Evolutionary conservation across 441 rosid species (phyloP), one percentile per base, ranked within the genome.

Genomic region (Erysimum cheiri): DNA sequence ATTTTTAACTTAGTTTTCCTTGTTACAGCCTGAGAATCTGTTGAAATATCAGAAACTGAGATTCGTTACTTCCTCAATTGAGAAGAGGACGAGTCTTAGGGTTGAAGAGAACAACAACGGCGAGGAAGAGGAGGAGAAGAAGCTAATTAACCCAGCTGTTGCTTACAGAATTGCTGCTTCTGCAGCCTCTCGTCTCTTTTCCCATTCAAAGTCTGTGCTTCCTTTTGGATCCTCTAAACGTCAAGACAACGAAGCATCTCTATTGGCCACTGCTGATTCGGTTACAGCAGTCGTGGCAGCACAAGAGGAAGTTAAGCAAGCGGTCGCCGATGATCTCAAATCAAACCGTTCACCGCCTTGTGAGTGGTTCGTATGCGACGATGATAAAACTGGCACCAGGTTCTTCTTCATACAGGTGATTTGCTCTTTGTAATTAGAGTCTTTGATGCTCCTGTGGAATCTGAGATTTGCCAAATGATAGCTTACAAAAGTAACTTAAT

Each of bases 271-370:
- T 44, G 89, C 97, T 24, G 98, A 95, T 78, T 92, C 99, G 1
- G 89, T 95, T 69, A 92, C 99, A 1, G 95, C 99, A 0, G 98
- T 95, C 41, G 98, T 95, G 43, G 96, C 98, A 47, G 98, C 97
- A 0, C 74, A 92, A 80, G 98, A 95, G 67, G 97, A 95, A 64
- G 92, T 84, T 65, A 95, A 92, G 79, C 99, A 95, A 69, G 99
- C 99, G n/a, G 96, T 95, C 22, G 99, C 98, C 0, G 87, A 88
- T 82, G 96, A 87, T 81, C 73, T 95, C 56, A 92, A 83, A 44
- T 92, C 99, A 7, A 84, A 83, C 14, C 66, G 11, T 40, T 89
- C 91, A 6, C 89, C 96, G 0, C 96, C 98, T 11, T 92, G 96
- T 46, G 97, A 90, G 69, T 95, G 99, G 99, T 92, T 89, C 49